A percentile compares a stretch with the other conserved stretches of the same genome.
Evolutionary conservation across 768 basidiomycete species (phyloP).

Genomic region (Suillus ampliporus): DNA sequence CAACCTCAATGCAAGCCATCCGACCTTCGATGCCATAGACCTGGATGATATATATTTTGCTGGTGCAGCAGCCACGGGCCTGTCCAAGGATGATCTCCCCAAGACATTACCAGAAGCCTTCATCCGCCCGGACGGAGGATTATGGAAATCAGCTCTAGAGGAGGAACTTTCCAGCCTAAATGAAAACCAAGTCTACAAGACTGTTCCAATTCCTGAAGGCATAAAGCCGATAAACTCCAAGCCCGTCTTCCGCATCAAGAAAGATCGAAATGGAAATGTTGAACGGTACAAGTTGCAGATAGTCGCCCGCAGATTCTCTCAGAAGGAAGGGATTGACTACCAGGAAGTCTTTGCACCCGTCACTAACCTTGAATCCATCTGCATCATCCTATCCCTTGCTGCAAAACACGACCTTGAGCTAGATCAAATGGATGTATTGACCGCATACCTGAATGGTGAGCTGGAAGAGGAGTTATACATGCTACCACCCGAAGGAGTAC

Average conservation of each 20-base stretch:
- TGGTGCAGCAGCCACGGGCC: slow-evolving; percentile 1
- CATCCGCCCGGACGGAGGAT: neutral
- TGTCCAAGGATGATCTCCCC: neutral
- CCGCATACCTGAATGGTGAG: slow-evolving; percentile 25
- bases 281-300: slow-evolving; percentile 12
- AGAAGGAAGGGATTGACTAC: slow-evolving; percentile 18
- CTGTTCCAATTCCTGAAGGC: slow-evolving; percentile 6
- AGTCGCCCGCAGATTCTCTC: slow-evolving; percentile 6
- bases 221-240: slow-evolving; percentile 11
- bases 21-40: neutral
- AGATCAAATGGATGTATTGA: slow-evolving; percentile 26
- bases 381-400: slow-evolving; percentile 29
- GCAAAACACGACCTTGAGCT: slow-evolving; percentile 24
- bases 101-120: slow-evolving; percentile 7
- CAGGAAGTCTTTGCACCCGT: slow-evolving; percentile 33
- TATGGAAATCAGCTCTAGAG: slow-evolving; percentile 5
- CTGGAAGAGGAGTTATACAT: slow-evolving; percentile 36
- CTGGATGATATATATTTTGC: slow-evolving; percentile 2
- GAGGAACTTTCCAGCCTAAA: slow-evolving; percentile 6
- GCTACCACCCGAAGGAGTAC: slow-evolving; percentile 20
- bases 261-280: slow-evolving; percentile 6
- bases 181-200: slow-evolving; percentile 16
- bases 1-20: neutral
- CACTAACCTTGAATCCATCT: slow-evolving; percentile 21
- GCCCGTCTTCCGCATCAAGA: slow-evolving; percentile 13